Evolutionary conservation across 257 asterid genomes (phyloP).

Genomic region (Solanum lignicaule): DNA sequence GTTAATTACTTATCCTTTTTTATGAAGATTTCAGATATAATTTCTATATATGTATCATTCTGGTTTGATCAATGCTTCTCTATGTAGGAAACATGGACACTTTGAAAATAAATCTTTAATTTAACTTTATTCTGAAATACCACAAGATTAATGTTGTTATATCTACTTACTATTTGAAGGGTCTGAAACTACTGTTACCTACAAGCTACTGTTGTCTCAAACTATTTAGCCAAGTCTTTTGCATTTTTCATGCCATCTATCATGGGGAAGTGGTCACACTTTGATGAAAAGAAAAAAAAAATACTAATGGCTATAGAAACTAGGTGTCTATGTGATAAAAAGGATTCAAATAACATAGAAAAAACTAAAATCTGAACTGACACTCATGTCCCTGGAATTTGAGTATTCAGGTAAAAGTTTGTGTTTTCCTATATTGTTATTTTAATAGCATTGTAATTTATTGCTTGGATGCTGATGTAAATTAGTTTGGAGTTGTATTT

Average conservation of each 20-base stretch:
- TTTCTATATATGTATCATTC: neutral
- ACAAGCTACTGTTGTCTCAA: neutral
- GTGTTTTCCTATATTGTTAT: neutral
- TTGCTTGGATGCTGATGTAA: neutral
- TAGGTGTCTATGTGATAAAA: neutral
- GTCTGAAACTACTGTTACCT: neutral
- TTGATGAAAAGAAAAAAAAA: neutral
- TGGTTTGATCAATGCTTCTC: neutral
- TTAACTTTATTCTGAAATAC: neutral
- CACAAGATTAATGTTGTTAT: neutral
- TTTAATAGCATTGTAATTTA: neutral
- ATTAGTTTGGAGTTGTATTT: neutral
- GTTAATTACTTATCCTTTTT: neutral
- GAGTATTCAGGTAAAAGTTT: neutral
- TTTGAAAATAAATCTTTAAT: neutral
- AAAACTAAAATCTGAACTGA: neutral
- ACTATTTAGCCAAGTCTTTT: neutral
- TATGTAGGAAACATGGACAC: neutral
- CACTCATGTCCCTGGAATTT: neutral
- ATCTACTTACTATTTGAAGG: neutral
- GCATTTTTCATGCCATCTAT: neutral
- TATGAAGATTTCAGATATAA: neutral
- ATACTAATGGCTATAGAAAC: neutral
- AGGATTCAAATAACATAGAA: neutral
- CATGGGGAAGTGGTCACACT: neutral